Conservation (phyloP, 1,284 basidiomycete species). For the Ceratobasidium sp. region DNA sequence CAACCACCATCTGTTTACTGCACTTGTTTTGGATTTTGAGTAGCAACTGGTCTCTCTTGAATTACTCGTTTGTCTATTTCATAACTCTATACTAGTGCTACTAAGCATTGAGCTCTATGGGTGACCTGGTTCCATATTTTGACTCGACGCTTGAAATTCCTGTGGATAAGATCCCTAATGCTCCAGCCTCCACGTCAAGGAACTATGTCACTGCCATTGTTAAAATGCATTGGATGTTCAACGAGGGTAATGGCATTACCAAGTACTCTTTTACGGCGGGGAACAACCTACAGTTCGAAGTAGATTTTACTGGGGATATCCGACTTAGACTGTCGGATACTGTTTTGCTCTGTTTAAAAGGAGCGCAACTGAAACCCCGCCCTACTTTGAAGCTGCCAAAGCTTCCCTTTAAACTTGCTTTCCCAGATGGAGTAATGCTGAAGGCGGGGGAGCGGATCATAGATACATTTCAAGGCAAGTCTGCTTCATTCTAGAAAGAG, state of each 20-base stretch:
- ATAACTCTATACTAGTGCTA: too few relatives aligned
- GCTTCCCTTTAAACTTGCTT: constrained; percentile 30
- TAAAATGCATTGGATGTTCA: constrained; percentile 15
- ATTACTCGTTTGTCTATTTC: too few relatives aligned
- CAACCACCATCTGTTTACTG: constrained; percentile 9
- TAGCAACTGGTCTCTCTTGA: too few relatives aligned
- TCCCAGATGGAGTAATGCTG: constrained; percentile 18
- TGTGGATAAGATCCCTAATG: constrained; percentile 4
- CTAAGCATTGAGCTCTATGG: neutral
- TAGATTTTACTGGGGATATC: constrained; percentile 11
- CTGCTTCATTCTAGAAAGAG: neutral
- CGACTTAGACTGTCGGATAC: neutral
- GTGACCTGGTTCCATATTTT: constrained; percentile 3
- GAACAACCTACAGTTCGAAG: constrained; percentile 3
- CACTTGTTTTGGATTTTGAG: too few relatives aligned
- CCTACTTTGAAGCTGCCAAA: constrained; percentile 1
- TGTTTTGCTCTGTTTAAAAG: constrained; percentile 30
- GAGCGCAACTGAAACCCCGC: neutral
- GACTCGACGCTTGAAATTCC: constrained; percentile 18
- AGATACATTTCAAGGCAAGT: constrained; percentile 35
- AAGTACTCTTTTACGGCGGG: constrained; percentile 18
- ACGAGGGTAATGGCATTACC: neutral
- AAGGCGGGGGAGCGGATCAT: neutral
- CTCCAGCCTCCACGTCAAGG: neutral
- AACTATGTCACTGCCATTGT: constrained; percentile 6